Conservation (phyloP, 2,329 filamentous ascomycete genomes). For the Xylariaceae sp. region DNA sequence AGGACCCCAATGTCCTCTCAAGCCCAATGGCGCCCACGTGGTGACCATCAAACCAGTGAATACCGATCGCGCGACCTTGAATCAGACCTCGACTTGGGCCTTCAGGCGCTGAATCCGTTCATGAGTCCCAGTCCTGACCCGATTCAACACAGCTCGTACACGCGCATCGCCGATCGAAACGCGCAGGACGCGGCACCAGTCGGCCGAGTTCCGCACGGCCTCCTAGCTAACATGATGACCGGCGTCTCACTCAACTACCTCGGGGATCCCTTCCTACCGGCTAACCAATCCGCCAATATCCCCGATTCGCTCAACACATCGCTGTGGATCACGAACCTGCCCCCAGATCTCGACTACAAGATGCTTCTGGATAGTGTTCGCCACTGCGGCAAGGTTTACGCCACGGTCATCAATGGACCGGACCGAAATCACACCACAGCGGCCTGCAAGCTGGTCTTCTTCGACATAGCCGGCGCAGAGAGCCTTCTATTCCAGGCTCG, state of each 20-base stretch:
- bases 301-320: conserved; percentile 42
- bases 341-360: conserved; percentile 37
- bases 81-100: too few species aligned
- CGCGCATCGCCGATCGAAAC: neutral
- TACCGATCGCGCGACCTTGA: too few species aligned
- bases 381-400: conserved; percentile 46
- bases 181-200: neutral
- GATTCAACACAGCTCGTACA: neutral
- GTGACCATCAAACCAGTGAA: too few species aligned
- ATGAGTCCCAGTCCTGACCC: neutral
- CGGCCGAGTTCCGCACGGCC: neutral
- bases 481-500: conserved; percentile 43
- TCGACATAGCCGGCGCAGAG: conserved; percentile 43
- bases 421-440: conserved; percentile 30
- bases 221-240: neutral
- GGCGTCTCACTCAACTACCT: conserved; percentile 30
- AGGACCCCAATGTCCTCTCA: neutral
- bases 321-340: conserved; percentile 49
- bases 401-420: conserved; percentile 47
- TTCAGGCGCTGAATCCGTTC: too few species aligned
- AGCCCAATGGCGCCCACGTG: neutral
- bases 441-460: conserved; percentile 40
- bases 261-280: conserved; percentile 34
- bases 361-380: conserved; percentile 43
- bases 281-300: conserved; percentile 39